These are phyloP conservation scores for Fremontodendron californicum DNA, from an alignment of 345 rosid species.

Conservation along the genomic window DNA sequence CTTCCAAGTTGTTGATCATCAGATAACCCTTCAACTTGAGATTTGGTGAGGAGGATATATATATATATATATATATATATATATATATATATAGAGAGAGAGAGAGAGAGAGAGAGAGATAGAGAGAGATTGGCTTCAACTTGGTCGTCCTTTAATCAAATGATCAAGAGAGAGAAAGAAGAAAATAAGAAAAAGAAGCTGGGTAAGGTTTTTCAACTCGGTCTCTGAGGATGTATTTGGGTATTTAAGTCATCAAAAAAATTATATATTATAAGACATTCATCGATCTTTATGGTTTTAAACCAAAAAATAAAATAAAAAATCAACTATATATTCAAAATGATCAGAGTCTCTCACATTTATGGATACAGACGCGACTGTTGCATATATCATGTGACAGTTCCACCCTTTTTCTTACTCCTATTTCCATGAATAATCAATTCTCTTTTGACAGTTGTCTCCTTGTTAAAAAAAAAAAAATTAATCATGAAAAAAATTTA, in stretches of 20 bases:
- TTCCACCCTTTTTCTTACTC: conserved; percentile 4
- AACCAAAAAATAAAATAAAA: background rate
- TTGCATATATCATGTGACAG: conserved; percentile 36
- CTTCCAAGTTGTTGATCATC: conserved; percentile 7
- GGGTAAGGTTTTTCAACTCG: conserved; percentile 4
- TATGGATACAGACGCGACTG: conserved; percentile 35
- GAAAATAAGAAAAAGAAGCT: background rate
- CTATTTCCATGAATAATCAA: background rate
- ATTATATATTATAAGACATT: background rate
- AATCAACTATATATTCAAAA: conserved; percentile 12
- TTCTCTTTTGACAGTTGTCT: conserved; percentile 35
- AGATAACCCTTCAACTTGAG: conserved; percentile 11
- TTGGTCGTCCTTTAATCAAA: background rate
- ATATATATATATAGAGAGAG: no score
- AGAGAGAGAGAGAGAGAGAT: background rate
- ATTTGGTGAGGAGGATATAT: background rate
- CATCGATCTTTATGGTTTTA: background rate
- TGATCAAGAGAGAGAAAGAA: background rate
- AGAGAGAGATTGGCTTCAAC: background rate
- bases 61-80: background rate
- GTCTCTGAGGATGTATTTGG: background rate
- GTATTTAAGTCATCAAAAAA: conserved; percentile 28
- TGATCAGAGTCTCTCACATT: background rate
- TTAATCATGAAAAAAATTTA: no score
- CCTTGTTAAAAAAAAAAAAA: background rate